phyloP scores from a whole-genome alignment of 257 asterid species.

The Solanum arcanum region DNA sequence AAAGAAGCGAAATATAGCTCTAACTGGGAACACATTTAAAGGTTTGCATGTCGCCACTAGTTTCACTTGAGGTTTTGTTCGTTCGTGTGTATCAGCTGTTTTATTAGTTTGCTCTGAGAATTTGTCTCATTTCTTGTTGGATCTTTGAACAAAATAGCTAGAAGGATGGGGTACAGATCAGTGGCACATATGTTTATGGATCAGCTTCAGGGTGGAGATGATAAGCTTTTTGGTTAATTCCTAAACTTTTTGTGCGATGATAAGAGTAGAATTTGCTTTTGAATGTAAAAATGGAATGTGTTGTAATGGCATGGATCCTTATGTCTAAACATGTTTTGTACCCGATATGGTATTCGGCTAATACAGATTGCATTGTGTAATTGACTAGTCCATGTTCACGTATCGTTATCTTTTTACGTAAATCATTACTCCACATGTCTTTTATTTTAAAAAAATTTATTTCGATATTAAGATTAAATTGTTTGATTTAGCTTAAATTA shows the following conservation, averaged over 20 bases:
- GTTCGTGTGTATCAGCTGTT: background rate
- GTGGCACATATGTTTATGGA: conserved; percentile 74
- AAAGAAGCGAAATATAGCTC: conserved; percentile 59
- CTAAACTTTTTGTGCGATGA: background rate
- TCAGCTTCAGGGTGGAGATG: conserved; percentile 27
- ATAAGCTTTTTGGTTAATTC: background rate
- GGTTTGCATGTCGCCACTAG: conserved; percentile 29
- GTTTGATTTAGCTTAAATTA: too few relatives aligned
- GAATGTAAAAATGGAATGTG: background rate
- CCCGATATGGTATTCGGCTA: background rate
- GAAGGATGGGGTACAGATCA: conserved; percentile 73
- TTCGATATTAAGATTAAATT: background rate
- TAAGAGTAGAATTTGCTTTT: background rate
- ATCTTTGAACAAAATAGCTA: conserved; percentile 16
- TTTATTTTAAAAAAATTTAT: too few relatives aligned
- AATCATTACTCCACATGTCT: background rate
- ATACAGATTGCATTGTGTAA: background rate
- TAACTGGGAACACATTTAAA: conserved; percentile 54
- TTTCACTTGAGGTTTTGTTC: background rate
- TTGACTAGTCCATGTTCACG: background rate
- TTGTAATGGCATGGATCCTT: background rate
- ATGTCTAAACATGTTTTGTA: background rate
- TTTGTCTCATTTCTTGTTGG: background rate
- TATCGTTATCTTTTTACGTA: background rate
- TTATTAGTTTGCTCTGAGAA: background rate